These are phyloP conservation scores for Fusarium stilboides DNA, from an alignment of 2,329 filamentous ascomycete species.

Conservation along the genomic window DNA sequence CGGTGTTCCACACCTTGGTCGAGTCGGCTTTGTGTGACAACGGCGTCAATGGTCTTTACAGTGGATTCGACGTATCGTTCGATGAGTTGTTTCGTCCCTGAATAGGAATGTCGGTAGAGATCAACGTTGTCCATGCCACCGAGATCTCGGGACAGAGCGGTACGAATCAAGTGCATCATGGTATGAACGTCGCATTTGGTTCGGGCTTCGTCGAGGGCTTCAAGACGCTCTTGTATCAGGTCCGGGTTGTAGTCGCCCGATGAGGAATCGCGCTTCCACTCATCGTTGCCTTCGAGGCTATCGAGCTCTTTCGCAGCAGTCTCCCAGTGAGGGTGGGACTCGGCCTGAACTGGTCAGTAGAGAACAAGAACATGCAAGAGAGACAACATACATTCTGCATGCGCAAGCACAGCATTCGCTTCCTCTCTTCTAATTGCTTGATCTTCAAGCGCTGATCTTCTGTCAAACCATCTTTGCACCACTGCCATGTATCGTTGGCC, in stretches of 20 bases:
- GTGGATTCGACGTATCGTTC: slow-evolving; percentile 89
- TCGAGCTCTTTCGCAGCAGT: slow-evolving; percentile 84
- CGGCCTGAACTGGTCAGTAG: slow-evolving; percentile 66
- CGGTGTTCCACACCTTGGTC: slow-evolving; percentile 71
- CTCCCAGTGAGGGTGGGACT: slow-evolving; percentile 80
- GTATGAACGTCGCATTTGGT: slow-evolving; percentile 78
- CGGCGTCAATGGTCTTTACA: slow-evolving; percentile 78
- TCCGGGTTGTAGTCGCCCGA: slow-evolving; percentile 79
- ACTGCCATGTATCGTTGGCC: slow-evolving; percentile 61
- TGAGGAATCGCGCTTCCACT: slow-evolving; percentile 79
- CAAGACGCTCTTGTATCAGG: slow-evolving; percentile 78
- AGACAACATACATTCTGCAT: slow-evolving; percentile 73
- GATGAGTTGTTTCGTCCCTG: slow-evolving; percentile 89
- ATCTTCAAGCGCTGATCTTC: slow-evolving; percentile 64
- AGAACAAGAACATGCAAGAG: neutral
- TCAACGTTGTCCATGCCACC: slow-evolving; percentile 88
- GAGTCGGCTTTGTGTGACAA: slow-evolving; percentile 74
- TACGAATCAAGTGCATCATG: slow-evolving; percentile 87
- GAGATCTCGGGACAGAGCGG: slow-evolving; percentile 83
- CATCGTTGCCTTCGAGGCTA: slow-evolving; percentile 81
- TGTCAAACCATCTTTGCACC: slow-evolving; percentile 68
- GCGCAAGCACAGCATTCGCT: slow-evolving; percentile 73
- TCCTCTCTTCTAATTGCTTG: slow-evolving; percentile 68
- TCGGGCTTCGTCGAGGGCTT: slow-evolving; percentile 81
- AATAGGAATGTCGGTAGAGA: slow-evolving; percentile 86